Base-by-base conservation (phyloP, 2,329 filamentous ascomycete genomes). In the Nemania sp. region DNA sequence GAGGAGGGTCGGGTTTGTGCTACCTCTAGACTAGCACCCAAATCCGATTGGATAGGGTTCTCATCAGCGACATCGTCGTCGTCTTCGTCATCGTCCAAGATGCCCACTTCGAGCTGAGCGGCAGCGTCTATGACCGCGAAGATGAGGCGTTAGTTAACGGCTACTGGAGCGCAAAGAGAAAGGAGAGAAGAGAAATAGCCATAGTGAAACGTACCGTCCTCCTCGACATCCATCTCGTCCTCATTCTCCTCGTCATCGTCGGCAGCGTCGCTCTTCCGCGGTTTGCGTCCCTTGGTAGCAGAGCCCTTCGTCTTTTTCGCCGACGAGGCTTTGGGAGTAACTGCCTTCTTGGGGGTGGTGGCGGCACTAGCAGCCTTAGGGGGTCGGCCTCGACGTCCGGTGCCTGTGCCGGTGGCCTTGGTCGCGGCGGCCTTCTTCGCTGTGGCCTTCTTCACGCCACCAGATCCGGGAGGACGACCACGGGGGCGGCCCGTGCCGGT, bases 381-480 rank as follows among this genome's bases (percentile, higher is more conserved):
- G 47, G 75, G 76, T 12, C 77, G 68, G 39, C 76, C 72, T 42
- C 75, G 72, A 45, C 68, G 60, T 50, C 68, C 61, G 47, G 67
- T 20, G 57, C 66, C 60, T 12, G 62, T 39, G 34, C 68, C 60
- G 43, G 67, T 20, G 58, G 65, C 59, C 13, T 61, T 39, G 21
- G 25, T 49, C 20, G 57, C 50, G 9, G 49, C 32, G 32, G 68
- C 25, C 25, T 65, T 46, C 60, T 74, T 65, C 9, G 68, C 57
- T n/a, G 59, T 49, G 4, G 67, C 61, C 58, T 71, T 72, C 65
- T 72, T 71, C 11, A 69, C 66, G 13, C 66, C 75, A 60, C 72
- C 72, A 60, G 71, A 75, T 66, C 80, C 80, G 58, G 76, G 76
- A 40, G 80, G 80, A 10, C 80, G 78, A 29, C 80, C 80, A n/a